Evolutionary conservation across 2,329 filamentous ascomycete species (phyloP).

Genomic region (Calonectria henricotiae): DNA sequence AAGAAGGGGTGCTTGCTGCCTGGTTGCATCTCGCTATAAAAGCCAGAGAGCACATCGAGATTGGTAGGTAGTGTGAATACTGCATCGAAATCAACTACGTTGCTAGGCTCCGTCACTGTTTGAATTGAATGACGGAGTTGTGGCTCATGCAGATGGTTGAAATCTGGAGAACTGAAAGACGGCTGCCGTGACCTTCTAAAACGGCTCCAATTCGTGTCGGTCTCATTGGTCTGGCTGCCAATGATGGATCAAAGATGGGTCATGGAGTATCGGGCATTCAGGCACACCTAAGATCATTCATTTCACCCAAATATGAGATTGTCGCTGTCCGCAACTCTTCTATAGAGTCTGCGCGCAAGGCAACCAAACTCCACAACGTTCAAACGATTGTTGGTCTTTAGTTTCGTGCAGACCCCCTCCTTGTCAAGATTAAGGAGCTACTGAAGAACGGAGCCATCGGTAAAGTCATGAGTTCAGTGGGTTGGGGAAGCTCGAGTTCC

Average conservation of each 20-base stretch:
- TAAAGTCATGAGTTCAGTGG: conserved; percentile 30
- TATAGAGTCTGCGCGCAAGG: conserved; percentile 59
- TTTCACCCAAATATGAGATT: conserved; percentile 61
- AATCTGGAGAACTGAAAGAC: neutral
- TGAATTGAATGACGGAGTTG: neutral
- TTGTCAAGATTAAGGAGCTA: conserved; percentile 40
- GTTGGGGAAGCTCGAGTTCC: conserved; percentile 27
- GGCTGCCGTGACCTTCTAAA: neutral
- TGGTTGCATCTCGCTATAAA: neutral
- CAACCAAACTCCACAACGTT: conserved; percentile 60
- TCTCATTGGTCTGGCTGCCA: conserved; percentile 44
- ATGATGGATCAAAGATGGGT: neutral
- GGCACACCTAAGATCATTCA: conserved; percentile 66
- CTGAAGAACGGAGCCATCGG: conserved; percentile 38
- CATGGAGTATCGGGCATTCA: conserved; percentile 64
- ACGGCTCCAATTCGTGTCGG: conserved; percentile 45
- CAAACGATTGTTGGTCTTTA: conserved; percentile 66
- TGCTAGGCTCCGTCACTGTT: neutral
- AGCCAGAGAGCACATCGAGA: neutral
- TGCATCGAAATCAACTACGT: neutral
- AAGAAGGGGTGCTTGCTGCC: neutral
- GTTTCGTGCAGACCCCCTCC: conserved; percentile 61
- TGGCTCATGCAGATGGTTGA: neutral
- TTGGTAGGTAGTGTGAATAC: neutral
- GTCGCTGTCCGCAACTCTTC: conserved; percentile 69